Evolutionary conservation across 177 flowering plant genomes (phyloP), one percentile per base, ranked within the genome.

Genomic region (Vitis hybrid): DNA sequence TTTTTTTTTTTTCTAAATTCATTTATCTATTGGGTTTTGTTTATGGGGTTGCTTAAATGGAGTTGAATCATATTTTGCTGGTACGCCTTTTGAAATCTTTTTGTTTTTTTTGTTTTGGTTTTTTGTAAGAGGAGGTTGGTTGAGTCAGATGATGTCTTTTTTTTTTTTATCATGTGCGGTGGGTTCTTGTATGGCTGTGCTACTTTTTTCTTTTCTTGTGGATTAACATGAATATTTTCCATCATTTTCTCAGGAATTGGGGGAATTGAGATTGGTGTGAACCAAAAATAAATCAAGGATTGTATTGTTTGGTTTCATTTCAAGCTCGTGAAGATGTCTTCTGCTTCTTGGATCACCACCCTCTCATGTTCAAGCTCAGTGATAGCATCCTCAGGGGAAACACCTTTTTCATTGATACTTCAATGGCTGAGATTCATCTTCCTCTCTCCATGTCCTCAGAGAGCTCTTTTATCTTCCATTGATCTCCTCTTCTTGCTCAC

Each of bases 371-470:
- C 90, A 52, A 60, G 60, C 55, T 65, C 84, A 12, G 74, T 60
- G 54, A 48, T 70, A 52, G 68, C 72, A 52, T 69, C 80, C 12
- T 68, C 83, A 6, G 69, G 69, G 4, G 69, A 67, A 12, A n/a
- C 64, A 0, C 71, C 80, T 54, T 24, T 72, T 57, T 70, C 84
- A 18, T 3, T 48, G 46, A 3, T 69, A 21, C 52, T 83, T 52
- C 89, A 84, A 74, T 90, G 94, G 94, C 73, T 85, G 48, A 76
- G 88, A 75, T 95, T 95, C 84, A 70, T 89, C 19, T 81, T 88
- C 79, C 87, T 92, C 64, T 86, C 95, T 40, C 95, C 97, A 27
- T 92, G 98, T 70, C 93, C 97, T 49, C 98, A 92, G 64, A 77
- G 97, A 59, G 79, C 74, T 62, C 74, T 95, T 0, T 71, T 86